Percentiles rank a stretch among this genome's conserved stretches.
Conservation (phyloP, 257 asterid genomes). For the Solanum ahanhuiri region DNA sequence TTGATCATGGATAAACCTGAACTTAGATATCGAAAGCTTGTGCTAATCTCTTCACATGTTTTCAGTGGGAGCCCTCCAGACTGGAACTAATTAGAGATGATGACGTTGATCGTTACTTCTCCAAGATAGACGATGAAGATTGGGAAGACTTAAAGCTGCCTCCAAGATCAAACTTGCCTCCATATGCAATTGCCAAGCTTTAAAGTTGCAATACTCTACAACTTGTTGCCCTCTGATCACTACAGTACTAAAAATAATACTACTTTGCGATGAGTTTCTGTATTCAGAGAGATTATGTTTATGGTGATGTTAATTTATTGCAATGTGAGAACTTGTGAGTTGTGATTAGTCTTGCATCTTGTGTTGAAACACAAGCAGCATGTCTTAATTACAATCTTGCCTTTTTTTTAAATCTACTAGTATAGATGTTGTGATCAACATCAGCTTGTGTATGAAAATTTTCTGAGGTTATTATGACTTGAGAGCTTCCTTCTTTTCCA, state of each 20-base stretch:
- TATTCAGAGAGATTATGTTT: no score
- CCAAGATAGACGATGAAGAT: constrained; percentile 33
- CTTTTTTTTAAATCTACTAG: not conserved
- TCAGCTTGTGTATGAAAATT: not conserved
- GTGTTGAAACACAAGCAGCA: no score
- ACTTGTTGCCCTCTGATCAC: not conserved
- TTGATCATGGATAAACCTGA: not conserved
- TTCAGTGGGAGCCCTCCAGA: constrained; percentile 7
- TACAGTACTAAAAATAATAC: no score
- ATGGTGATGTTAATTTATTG: no score
- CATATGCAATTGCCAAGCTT: constrained; percentile 53
- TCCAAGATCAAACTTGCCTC: constrained; percentile 16
- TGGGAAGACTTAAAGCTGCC: constrained; percentile 58
- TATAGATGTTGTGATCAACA: not conserved
- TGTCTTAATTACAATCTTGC: not conserved
- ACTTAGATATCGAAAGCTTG: not conserved
- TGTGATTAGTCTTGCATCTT: no score
- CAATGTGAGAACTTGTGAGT: no score
- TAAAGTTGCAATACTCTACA: constrained; percentile 4
- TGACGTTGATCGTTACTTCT: constrained; percentile 27
- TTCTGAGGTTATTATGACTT: not conserved
- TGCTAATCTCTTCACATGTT: not conserved
- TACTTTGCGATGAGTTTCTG: no score
- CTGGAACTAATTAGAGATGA: constrained; percentile 42
- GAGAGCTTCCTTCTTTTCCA: no score